Evolutionary conservation across 331 rosid species (phyloP).

Genomic region (Stylosanthes scabra): DNA sequence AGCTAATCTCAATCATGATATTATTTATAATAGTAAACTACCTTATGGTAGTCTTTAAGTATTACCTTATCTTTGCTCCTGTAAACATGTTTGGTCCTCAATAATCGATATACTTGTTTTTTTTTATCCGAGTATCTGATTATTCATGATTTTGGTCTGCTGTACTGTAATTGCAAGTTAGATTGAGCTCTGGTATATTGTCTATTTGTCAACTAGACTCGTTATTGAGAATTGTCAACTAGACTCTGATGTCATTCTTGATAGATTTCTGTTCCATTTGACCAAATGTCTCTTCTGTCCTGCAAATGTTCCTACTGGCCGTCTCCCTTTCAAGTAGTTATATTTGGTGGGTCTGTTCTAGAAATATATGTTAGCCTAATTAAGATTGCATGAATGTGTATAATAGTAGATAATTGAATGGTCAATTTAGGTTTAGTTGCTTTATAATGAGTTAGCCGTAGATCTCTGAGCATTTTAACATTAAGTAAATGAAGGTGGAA

Average conservation of each 20-base stretch:
- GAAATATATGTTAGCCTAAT: neutral
- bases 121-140: neutral
- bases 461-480: conserved; percentile 1
- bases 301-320: neutral
- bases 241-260: neutral
- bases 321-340: neutral
- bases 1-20: conserved; percentile 2
- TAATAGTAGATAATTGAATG: neutral
- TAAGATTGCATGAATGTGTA: neutral
- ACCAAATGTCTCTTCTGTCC: conserved; percentile 1
- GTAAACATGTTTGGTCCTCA: conserved; percentile 11
- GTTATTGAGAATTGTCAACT: neutral
- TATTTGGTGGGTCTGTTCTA: conserved; percentile 12
- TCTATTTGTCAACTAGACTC: neutral
- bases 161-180: neutral
- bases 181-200: neutral
- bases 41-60: neutral
- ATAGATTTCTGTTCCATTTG: neutral
- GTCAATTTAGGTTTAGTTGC: neutral
- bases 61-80: neutral
- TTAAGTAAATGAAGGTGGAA: neutral
- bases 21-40: neutral
- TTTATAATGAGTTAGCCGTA: neutral
- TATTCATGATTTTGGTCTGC: conserved; percentile 9
- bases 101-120: neutral